Evolutionary conservation across 2,329 filamentous ascomycete genomes (phyloP).

Genomic region (Colletotrichum sp.): DNA sequence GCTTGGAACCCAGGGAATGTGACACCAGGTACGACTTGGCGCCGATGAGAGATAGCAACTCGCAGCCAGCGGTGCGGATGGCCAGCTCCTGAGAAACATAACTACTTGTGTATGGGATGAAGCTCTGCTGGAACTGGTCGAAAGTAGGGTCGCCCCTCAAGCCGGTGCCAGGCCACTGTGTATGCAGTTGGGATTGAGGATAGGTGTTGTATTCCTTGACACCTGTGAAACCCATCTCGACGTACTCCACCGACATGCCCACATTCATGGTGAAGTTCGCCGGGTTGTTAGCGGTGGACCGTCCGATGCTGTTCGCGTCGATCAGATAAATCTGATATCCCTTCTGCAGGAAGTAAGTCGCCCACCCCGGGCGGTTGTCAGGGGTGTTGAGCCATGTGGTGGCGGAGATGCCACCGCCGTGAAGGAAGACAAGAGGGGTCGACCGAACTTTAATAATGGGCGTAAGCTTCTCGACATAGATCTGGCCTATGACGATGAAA

Average conservation of each 20-base stretch:
- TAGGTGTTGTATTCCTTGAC: slow-evolving; percentile 29
- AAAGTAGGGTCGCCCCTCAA: slow-evolving; percentile 47
- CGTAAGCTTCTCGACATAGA: slow-evolving; percentile 37
- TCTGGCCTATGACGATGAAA: slow-evolving; percentile 24
- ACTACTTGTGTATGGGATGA: slow-evolving; percentile 38
- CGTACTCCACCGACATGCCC: slow-evolving; percentile 27
- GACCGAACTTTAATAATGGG: slow-evolving; percentile 24
- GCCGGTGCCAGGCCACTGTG: slow-evolving; percentile 36
- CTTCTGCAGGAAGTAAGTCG: slow-evolving; percentile 42
- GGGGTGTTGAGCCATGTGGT: slow-evolving; percentile 43
- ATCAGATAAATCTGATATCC: slow-evolving; percentile 46
- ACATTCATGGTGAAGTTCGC: slow-evolving; percentile 29
- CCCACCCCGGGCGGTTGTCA: slow-evolving; percentile 45
- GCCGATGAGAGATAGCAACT: slow-evolving; percentile 26
- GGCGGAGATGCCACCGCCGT: slow-evolving; percentile 33
- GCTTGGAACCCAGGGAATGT: slow-evolving; percentile 29
- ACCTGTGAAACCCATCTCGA: slow-evolving; percentile 30
- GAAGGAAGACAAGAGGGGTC: slow-evolving; percentile 35
- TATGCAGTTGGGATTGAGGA: slow-evolving; percentile 35
- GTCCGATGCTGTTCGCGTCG: slow-evolving; percentile 39
- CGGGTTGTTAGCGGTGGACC: slow-evolving; percentile 32
- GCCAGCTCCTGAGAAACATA: slow-evolving; percentile 23
- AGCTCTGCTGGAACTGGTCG: slow-evolving; percentile 50
- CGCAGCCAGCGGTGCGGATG: slow-evolving; percentile 28
- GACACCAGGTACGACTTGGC: slow-evolving; percentile 32